phyloP scores from a whole-genome alignment of 495 filamentous ascomycete genomes.

The Aspergillus affinis region DNA sequence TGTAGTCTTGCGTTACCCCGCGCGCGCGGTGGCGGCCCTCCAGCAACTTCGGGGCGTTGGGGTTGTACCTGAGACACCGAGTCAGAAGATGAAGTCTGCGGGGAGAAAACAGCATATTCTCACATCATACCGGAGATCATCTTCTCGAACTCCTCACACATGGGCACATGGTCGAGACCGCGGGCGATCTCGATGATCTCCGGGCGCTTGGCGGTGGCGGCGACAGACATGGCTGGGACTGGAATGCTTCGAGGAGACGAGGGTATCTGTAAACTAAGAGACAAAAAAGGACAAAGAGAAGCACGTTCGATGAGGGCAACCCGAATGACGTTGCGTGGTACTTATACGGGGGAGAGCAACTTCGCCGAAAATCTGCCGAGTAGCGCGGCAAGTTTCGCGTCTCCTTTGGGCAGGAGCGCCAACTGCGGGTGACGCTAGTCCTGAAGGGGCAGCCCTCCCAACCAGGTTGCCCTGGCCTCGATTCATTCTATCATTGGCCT shows the following conservation, averaged over 20 bases:
- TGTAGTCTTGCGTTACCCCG: constrained; percentile 40
- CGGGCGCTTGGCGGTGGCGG: constrained; percentile 40
- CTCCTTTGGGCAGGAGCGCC: too few relatives aligned
- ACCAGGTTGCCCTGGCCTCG: too few relatives aligned
- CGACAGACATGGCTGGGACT: constrained; percentile 11
- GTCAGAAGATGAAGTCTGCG: too few relatives aligned
- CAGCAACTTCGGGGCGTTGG: constrained; percentile 33
- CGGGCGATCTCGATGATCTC: constrained; percentile 45
- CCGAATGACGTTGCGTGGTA: too few relatives aligned
- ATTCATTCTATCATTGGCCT: too few relatives aligned
- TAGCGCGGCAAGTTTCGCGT: too few relatives aligned
- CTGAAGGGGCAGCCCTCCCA: too few relatives aligned
- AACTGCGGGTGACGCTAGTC: too few relatives aligned
- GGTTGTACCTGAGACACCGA: constrained; percentile 33
- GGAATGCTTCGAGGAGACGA: not conserved
- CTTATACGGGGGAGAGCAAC: too few relatives aligned
- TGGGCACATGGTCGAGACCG: constrained; percentile 34
- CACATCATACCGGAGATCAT: constrained; percentile 51
- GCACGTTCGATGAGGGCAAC: too few relatives aligned
- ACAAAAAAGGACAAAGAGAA: too few relatives aligned
- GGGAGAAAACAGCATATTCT: not conserved
- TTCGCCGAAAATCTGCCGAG: too few relatives aligned
- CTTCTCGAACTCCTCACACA: constrained; percentile 45
- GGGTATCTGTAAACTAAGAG: not conserved
- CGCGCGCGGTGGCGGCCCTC: constrained; percentile 43